Evolutionary conservation across 163 green algal species (phyloP), one percentile per base, ranked within the genome.

Genomic region (Coccomyxa subellipsoidea): DNA sequence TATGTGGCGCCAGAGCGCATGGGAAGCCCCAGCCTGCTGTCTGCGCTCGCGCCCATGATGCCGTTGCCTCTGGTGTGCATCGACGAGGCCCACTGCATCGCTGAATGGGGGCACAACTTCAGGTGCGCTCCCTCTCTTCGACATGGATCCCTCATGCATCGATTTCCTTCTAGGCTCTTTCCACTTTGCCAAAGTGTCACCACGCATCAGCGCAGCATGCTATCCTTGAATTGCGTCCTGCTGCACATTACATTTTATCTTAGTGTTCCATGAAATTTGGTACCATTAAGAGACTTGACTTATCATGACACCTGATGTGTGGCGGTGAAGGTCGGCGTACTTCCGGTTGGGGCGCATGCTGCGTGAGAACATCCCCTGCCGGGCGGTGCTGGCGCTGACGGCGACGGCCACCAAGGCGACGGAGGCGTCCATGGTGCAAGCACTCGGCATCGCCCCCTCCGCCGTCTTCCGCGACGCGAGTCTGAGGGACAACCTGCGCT

Each of bases 101-200:
- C 92, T 35, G 93, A 98, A 87, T 99, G 96, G 96, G 96, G 96
- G n/a, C 95, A 99, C 87, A 96, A 95, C 84, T 99, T 99, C 89
- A 90, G 96, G 35, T 93, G 39, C 32, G 82, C 38, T 38, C n/a
- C n/a, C n/a, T n/a, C n/a, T n/a, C n/a, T 80, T 38, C 79, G n/a
- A 54, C 29, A 66, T 66, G 18, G 47, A 66, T 35, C 29, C 59
- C 35, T 39, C 31, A 21, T 38, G 53, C 47, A n/a, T n/a, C n/a
- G n/a, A n/a, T n/a, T n/a, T n/a, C n/a, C n/a, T n/a, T n/a, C n/a
- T n/a, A n/a, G n/a, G n/a, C n/a, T n/a, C n/a, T n/a, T n/a, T n/a
- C n/a, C n/a, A n/a, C n/a, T n/a, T n/a, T n/a, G n/a, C n/a, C n/a
- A n/a, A n/a, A n/a, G n/a, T n/a, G n/a, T n/a, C n/a, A n/a, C n/a